A percentile compares a stretch with the other conserved stretches of the same genome.
Evolutionary conservation across 2,329 filamentous ascomycete genomes (phyloP).

Genomic region (Aspergillus jensenii): DNA sequence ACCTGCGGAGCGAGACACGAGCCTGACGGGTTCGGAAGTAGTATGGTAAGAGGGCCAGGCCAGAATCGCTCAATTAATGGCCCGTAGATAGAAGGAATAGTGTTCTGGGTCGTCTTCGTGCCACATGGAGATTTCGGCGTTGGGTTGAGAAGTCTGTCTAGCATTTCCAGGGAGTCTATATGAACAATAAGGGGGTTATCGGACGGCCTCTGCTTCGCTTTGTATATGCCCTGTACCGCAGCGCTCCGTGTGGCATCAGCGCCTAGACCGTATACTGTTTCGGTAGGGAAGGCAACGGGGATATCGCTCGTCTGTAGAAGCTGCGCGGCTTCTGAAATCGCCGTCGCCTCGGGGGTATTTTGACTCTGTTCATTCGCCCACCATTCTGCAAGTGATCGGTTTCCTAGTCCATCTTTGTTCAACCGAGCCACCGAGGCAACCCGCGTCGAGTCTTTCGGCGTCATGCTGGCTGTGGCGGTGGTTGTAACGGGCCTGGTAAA

Average conservation of each 20-base stretch:
- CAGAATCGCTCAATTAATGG: conserved; percentile 81
- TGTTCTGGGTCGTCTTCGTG: conserved; percentile 29
- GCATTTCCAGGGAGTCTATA: conserved; percentile 75
- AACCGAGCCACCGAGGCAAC: conserved; percentile 40
- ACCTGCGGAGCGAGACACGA: conserved; percentile 84
- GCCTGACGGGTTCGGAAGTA: conserved; percentile 71
- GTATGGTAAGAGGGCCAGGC: conserved; percentile 90
- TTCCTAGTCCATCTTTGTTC: conserved; percentile 33
- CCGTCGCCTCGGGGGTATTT: conserved; percentile 47
- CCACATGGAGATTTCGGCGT: conserved; percentile 23
- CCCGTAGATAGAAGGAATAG: conserved; percentile 72
- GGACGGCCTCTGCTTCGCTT: conserved; percentile 82
- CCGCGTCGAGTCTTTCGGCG: conserved; percentile 27
- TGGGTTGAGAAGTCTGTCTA: conserved; percentile 61
- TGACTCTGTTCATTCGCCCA: conserved; percentile 38
- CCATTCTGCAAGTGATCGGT: conserved; percentile 37
- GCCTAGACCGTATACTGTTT: conserved; percentile 96
- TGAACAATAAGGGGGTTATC: conserved; percentile 97
- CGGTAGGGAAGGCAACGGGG: conserved; percentile 93
- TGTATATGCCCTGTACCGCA: conserved; percentile 88
- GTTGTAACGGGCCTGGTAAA: conserved; percentile 24
- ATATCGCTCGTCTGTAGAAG: conserved; percentile 64
- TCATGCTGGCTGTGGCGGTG: conserved; percentile 23
- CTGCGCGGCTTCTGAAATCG: conserved; percentile 64
- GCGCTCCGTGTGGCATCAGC: conserved; percentile 85